Evolutionary conservation across 2,329 filamentous ascomycete genomes (phyloP).

Genomic region (Colletotrichum viniferum): DNA sequence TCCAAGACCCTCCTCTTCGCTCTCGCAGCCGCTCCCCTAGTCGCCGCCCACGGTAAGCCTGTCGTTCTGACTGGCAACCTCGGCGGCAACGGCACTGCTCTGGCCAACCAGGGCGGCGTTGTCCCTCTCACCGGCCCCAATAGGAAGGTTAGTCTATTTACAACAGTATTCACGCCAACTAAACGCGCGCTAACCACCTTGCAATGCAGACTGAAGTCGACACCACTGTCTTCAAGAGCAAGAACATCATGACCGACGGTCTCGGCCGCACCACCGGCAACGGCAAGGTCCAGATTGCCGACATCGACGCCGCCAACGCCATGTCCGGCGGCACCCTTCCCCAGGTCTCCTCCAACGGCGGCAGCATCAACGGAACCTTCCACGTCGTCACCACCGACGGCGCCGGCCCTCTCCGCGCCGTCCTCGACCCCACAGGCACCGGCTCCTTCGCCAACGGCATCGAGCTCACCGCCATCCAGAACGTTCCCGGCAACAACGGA

Average conservation of each 20-base stretch:
- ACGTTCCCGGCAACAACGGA: constrained; percentile 40
- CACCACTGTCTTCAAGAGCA: constrained; percentile 46
- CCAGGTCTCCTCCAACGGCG: constrained; percentile 38
- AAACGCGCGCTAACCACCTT: not conserved
- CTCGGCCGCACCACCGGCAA: constrained; percentile 39
- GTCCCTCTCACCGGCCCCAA: constrained; percentile 45
- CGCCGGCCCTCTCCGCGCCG: constrained; percentile 41
- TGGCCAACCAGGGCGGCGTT: constrained; percentile 40
- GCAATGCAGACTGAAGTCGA: constrained; percentile 42
- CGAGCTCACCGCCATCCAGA: constrained; percentile 30
- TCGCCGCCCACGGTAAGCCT: constrained; percentile 33
- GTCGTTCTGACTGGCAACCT: constrained; percentile 30
- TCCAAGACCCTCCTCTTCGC: constrained; percentile 23
- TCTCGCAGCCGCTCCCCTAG: constrained; percentile 29
- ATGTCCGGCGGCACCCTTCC: constrained; percentile 42
- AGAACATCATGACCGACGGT: constrained; percentile 37
- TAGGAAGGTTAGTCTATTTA: constrained; percentile 25
- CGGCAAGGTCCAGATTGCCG: constrained; percentile 39
- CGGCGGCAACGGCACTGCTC: constrained; percentile 42
- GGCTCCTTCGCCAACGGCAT: constrained; percentile 35
- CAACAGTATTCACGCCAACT: fast-evolving
- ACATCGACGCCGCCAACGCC: constrained; percentile 35
- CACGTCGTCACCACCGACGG: constrained; percentile 47
- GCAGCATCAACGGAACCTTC: constrained; percentile 37
- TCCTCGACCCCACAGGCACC: constrained; percentile 41